Percentiles rank a stretch among this genome's conserved stretches.
These are phyloP conservation scores for Aschersonia sp. DNA, from an alignment of 2,329 filamentous ascomycete genomes.

Conservation along the genomic window DNA sequence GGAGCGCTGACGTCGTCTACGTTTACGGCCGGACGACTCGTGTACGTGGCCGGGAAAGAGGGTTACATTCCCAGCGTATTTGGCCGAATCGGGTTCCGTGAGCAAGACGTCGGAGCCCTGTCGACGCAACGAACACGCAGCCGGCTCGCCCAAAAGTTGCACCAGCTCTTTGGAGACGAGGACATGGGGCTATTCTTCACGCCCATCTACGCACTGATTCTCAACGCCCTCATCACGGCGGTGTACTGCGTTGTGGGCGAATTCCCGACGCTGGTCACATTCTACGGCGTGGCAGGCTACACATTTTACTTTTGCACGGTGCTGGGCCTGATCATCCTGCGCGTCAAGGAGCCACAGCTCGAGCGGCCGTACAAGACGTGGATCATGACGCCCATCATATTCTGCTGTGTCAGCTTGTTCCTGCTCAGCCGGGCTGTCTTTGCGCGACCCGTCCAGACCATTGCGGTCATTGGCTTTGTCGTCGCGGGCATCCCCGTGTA, in stretches of 20 bases:
- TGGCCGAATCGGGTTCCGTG: slow-evolving; percentile 61
- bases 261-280: slow-evolving; percentile 83
- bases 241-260: slow-evolving; percentile 77
- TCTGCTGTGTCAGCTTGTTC: slow-evolving; percentile 95
- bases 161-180: slow-evolving; percentile 56
- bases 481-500: slow-evolving; percentile 74
- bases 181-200: slow-evolving; percentile 78
- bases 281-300: slow-evolving; percentile 95
- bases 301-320: slow-evolving; percentile 96
- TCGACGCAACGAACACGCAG: slow-evolving; percentile 33
- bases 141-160: slow-evolving; percentile 43
- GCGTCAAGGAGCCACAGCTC: slow-evolving; percentile 73
- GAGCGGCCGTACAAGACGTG: slow-evolving; percentile 89
- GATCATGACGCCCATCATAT: slow-evolving; percentile 94
- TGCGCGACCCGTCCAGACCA: slow-evolving; percentile 76
- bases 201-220: slow-evolving; percentile 76
- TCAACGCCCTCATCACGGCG: slow-evolving; percentile 62
- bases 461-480: slow-evolving; percentile 77
- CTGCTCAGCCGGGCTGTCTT: slow-evolving; percentile 79
- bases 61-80: slow-evolving; percentile 80
- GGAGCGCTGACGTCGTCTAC: slow-evolving; percentile 88
- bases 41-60: slow-evolving; percentile 91
- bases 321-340: slow-evolving; percentile 77
- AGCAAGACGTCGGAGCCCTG: slow-evolving; percentile 18
- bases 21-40: slow-evolving; percentile 81